These are phyloP conservation scores for Echinosophora koreensis DNA, from an alignment of 306 rosid genomes.

Conservation along the genomic window DNA sequence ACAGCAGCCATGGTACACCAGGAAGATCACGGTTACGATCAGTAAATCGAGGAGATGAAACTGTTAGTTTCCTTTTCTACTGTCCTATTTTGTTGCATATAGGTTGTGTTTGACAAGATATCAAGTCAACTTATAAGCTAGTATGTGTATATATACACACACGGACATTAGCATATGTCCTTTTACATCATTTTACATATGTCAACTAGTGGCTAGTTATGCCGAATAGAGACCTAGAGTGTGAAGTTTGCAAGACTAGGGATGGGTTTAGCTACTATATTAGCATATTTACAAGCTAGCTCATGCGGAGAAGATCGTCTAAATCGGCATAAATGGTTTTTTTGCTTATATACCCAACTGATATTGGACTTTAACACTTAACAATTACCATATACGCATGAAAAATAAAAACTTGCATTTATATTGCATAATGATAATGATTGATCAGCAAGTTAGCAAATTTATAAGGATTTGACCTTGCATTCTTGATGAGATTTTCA, in stretches of 20 bases:
- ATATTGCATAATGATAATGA: background rate
- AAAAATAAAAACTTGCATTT: constrained; percentile 1
- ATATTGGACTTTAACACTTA: background rate
- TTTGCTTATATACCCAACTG: background rate
- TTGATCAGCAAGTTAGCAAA: constrained; percentile 10
- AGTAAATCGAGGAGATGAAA: constrained; percentile 66
- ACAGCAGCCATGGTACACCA: constrained; percentile 78
- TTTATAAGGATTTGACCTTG: constrained; percentile 17
- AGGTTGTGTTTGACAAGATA: too few relatives aligned
- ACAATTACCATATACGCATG: constrained; percentile 8
- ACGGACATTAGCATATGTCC: too few relatives aligned
- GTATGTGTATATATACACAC: too few relatives aligned
- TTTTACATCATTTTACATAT: too few relatives aligned
- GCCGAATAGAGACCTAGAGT: too few relatives aligned
- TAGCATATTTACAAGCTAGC: background rate
- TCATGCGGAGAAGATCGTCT: background rate
- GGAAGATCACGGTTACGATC: constrained; percentile 76
- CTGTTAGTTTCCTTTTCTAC: constrained; percentile 63
- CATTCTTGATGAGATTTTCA: constrained; percentile 18
- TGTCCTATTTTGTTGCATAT: background rate
- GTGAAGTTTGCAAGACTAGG: too few relatives aligned
- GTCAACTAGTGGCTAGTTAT: too few relatives aligned
- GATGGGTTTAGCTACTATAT: background rate
- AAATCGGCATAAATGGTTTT: background rate
- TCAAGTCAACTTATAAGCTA: too few relatives aligned